Base-by-base conservation (phyloP, 768 basidiomycete species). In the Podaxis carcinomalis region DNA sequence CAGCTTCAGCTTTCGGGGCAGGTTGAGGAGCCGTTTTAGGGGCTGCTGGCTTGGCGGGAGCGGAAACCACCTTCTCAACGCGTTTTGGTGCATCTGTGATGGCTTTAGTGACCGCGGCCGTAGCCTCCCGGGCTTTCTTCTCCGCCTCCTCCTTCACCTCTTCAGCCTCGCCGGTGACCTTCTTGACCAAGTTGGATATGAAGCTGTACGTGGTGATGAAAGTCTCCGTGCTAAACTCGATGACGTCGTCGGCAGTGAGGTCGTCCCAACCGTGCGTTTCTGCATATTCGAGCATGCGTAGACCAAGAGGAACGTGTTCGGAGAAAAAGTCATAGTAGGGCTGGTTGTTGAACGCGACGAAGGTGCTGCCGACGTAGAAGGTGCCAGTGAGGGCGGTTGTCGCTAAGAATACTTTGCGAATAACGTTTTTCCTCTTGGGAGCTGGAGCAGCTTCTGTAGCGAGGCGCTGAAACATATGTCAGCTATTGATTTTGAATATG, bases 271-370 rank as follows among this genome's bases (percentile, higher is more conserved):
- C 81, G 59, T 86, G 78, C 28, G 82, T 78, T 68, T 97, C 93
- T 9, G 89, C 90, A 68, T 86, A 93, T 61, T 95, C 89, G 42
- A 95, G 78, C 73, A 95, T 79, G 16, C 82, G 69, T 63, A 88
- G 83, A 28, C 87, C 94, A 40, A 92, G 79, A 1, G 95, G 95
- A 57, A 95, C 85, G 46, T 83, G 79, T 66, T 88, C 84, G 59
- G 86, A 81, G 79, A 97, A 97, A 70, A 96, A 81, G 65, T 95
- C 90, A 69, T 90, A 87, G 78, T 95, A 97, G 1, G 78, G 72
- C 65, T 87, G 88, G 72, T 83, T 87, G 67, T 89, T 83, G 77
- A 90, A 89, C 21, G 92, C 85, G 61, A 86, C 75, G 72, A 91
- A 89, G 7, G 88, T 83, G 73, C 93, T 93, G 54, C 88, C 85